phyloP scores from a whole-genome alignment of 164 flowering plant species.

The Platanus orientalis region DNA sequence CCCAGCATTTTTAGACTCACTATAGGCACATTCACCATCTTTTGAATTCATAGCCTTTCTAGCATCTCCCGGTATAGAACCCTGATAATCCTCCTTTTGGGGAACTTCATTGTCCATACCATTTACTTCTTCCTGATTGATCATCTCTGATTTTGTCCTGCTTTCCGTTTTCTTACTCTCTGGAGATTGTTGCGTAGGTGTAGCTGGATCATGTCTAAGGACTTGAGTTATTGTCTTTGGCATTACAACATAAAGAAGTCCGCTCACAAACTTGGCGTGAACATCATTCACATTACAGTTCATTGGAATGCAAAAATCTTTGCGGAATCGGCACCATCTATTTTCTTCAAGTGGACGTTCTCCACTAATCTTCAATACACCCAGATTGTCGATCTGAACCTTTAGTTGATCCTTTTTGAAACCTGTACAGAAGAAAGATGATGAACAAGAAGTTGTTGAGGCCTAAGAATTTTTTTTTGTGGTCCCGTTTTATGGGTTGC shows the following conservation, averaged over 20 bases:
- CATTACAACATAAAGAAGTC: conserved; percentile 30
- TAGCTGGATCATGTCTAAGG: not conserved
- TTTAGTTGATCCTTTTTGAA: conserved; percentile 19
- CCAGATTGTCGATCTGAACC: conserved; percentile 10
- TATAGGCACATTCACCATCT: too few species aligned
- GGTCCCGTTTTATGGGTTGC: too few species aligned
- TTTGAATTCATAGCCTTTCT: too few species aligned
- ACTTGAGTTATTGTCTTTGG: conserved; percentile 25
- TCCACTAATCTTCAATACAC: conserved; percentile 34
- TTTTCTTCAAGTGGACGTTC: conserved; percentile 28
- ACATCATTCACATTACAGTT: conserved; percentile 22
- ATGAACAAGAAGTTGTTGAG: too few species aligned
- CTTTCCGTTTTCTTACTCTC: not conserved
- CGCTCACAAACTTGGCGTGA: conserved; percentile 32
- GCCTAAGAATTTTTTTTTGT: too few species aligned
- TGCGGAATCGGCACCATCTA: conserved; percentile 40
- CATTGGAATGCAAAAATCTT: conserved; percentile 30
- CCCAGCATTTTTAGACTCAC: not conserved
- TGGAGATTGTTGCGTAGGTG: conserved; percentile 2
- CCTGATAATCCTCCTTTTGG: not conserved
- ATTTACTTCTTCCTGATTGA: not conserved
- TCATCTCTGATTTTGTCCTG: not conserved
- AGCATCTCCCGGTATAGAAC: too few species aligned
- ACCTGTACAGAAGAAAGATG: conserved; percentile 3
- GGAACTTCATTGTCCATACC: not conserved